Evolutionary conservation across 2,329 filamentous ascomycete genomes (phyloP), one percentile per base, ranked within the genome.

Genomic region (Colletotrichum brevisporum): DNA sequence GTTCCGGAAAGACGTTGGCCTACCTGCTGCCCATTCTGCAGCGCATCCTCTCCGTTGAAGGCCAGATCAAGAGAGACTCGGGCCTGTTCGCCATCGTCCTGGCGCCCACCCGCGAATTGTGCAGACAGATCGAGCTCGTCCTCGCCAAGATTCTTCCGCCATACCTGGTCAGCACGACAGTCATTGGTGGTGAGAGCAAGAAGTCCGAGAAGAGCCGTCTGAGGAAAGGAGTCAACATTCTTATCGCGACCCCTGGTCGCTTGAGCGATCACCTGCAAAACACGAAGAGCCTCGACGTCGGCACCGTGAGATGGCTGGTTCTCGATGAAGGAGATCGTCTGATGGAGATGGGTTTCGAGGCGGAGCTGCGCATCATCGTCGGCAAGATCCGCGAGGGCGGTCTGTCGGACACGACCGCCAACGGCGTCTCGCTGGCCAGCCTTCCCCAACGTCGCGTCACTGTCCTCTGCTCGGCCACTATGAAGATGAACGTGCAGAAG

Each of bases 261-360:
- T 84, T 99, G 67, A 92, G 91, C 4, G 96, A 99, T 83, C 96
- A 99, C 80, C 83, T 99, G 55, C 92, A 97, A 74, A 94, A 98
- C 77, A 99, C 96, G 0, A 90, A 97, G 79, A 94, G 91, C 0
- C 84, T 99, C 60, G 93, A 96, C 72, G 90, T 98, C 48, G 93
- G 92, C 75, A 95, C 92, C 24, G 95, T 98, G 5, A 88, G 95
- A 69, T 99, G 96, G 96, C 83, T 99, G 26, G 91, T 99, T 2
- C 86, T 99, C 6, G 96, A 99, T 75, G 96, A 99, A 81, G 96
- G 96, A 36, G 96, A 99, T 85, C 89, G 96, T n/a, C 84, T 99
- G 78, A 98, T 99, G 95, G 96, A 99, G 77, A 87, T 98, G 76
- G 96, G 96, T 0, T 99, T 99, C 74, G 96, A 98, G 80, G 91